Conservation (phyloP, 2,329 filamentous ascomycete genomes). For the Thielaviopsis euricoi region DNA sequence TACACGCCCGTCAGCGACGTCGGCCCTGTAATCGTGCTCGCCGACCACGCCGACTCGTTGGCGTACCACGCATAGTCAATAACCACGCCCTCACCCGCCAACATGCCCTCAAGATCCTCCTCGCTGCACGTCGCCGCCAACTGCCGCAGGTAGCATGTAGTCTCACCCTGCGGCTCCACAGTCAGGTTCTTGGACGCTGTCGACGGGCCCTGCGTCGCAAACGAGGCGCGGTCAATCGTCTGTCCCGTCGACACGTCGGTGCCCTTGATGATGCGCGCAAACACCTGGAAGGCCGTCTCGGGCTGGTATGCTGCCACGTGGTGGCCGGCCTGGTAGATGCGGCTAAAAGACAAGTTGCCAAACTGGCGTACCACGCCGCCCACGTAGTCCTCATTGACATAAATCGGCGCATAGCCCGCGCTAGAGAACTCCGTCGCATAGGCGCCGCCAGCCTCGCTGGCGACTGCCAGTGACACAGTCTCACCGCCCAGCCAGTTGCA, state of each 20-base stretch:
- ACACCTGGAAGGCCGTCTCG: conserved; percentile 40
- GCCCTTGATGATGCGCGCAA: conserved; percentile 41
- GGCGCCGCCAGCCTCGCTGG: conserved; percentile 27
- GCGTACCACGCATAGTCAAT: conserved; percentile 8
- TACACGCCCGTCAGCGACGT: background rate
- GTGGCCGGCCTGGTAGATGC: conserved; percentile 51
- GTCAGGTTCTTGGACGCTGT: background rate
- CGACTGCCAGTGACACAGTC: conserved; percentile 48
- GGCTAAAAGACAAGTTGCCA: conserved; percentile 54
- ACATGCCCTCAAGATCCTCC: conserved; percentile 19
- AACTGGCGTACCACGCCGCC: conserved; percentile 61
- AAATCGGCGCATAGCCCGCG: conserved; percentile 57
- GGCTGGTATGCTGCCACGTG: conserved; percentile 46
- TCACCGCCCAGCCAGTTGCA: conserved; percentile 62
- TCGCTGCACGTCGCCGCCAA: conserved; percentile 33
- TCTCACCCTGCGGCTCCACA: conserved; percentile 13
- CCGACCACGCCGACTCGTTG: background rate
- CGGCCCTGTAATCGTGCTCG: background rate
- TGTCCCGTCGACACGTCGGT: conserved; percentile 39
- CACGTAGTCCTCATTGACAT: conserved; percentile 50
- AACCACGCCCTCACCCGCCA: background rate
- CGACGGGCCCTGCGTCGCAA: background rate
- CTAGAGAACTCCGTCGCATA: conserved; percentile 40
- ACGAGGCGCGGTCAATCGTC: conserved; percentile 31
- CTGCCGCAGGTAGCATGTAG: conserved; percentile 45